phyloP scores from a whole-genome alignment of 2,329 filamentous ascomycete genomes.

The Simplicillium aogashimaense region DNA sequence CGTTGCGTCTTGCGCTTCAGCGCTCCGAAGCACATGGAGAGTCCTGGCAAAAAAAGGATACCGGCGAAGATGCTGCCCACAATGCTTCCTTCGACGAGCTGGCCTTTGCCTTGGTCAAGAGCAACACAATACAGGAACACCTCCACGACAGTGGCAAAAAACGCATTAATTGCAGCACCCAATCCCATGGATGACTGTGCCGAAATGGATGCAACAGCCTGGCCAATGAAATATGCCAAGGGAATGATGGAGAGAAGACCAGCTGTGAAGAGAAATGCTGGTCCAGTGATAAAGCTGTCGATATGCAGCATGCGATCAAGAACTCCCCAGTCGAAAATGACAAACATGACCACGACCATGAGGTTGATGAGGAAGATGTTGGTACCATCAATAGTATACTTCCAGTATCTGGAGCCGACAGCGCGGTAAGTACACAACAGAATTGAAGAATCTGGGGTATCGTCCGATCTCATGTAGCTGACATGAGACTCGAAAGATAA shows the following conservation, averaged over 20 bases:
- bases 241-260: constrained; percentile 90
- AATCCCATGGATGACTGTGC: constrained; percentile 98
- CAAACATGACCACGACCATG: constrained; percentile 84
- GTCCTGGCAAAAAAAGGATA: constrained; percentile 83
- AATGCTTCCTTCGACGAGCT: constrained; percentile 91
- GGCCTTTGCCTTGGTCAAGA: constrained; percentile 81
- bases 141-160: constrained; percentile 95
- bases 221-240: constrained; percentile 94
- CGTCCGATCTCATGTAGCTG: constrained; percentile 59
- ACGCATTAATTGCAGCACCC: constrained; percentile 92
- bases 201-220: constrained; percentile 96
- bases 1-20: constrained; percentile 96
- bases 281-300: constrained; percentile 65
- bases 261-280: constrained; percentile 76
- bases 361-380: constrained; percentile 99
- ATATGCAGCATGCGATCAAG: constrained; percentile 60
- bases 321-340: constrained; percentile 86
- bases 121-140: constrained; percentile 97
- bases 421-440: constrained; percentile 95
- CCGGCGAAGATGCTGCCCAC: constrained; percentile 97
- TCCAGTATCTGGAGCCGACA: constrained; percentile 94
- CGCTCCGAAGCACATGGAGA: constrained; percentile 98
- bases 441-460: constrained; percentile 71
- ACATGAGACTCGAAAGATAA: constrained; percentile 87
- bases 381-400: constrained; percentile 96